These are phyloP conservation scores for Ceratocystiopsis brevicomis DNA, from an alignment of 2,329 filamentous ascomycete genomes.

Conservation along the genomic window DNA sequence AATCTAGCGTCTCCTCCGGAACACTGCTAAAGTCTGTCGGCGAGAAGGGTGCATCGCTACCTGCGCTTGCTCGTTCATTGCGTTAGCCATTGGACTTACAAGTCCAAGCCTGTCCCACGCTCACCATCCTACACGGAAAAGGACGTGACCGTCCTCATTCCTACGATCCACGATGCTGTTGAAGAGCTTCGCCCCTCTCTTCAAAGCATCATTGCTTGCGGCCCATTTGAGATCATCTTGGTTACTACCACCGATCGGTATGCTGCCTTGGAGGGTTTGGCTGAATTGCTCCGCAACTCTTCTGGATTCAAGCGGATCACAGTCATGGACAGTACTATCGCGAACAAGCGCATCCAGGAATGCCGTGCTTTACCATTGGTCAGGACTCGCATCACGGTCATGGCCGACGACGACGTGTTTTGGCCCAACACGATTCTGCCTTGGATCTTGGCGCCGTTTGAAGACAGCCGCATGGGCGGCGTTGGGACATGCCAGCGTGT, in stretches of 20 bases:
- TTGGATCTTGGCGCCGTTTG: slow-evolving; percentile 87
- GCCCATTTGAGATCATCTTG: slow-evolving; percentile 56
- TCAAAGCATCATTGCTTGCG: slow-evolving; percentile 52
- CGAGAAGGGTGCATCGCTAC: slow-evolving; percentile 64
- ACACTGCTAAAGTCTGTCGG: background rate
- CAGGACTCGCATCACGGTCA: slow-evolving; percentile 65
- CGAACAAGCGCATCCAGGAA: slow-evolving; percentile 90
- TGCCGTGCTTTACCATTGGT: slow-evolving; percentile 79
- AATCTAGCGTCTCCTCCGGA: no score
- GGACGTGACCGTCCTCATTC: slow-evolving; percentile 88
- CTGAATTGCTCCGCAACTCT: slow-evolving; percentile 29
- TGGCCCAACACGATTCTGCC: slow-evolving; percentile 74
- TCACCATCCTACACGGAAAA: slow-evolving; percentile 61
- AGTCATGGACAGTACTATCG: slow-evolving; percentile 61
- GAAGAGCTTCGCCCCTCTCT: slow-evolving; percentile 70
- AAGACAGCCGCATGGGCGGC: slow-evolving; percentile 65
- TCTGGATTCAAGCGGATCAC: slow-evolving; percentile 38
- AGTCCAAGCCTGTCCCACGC: slow-evolving; percentile 62
- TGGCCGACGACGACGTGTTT: slow-evolving; percentile 90
- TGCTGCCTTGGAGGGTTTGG: slow-evolving; percentile 47
- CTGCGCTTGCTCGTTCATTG: slow-evolving; percentile 69
- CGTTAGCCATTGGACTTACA: slow-evolving; percentile 71
- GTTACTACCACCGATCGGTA: slow-evolving; percentile 74
- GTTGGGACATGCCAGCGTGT: slow-evolving; percentile 85
- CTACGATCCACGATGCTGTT: slow-evolving; percentile 74